A percentile compares a stretch with the other conserved stretches of the same genome.
These are phyloP conservation scores for Mycena floridula DNA, from an alignment of 768 basidiomycete species.

Conservation along the genomic window DNA sequence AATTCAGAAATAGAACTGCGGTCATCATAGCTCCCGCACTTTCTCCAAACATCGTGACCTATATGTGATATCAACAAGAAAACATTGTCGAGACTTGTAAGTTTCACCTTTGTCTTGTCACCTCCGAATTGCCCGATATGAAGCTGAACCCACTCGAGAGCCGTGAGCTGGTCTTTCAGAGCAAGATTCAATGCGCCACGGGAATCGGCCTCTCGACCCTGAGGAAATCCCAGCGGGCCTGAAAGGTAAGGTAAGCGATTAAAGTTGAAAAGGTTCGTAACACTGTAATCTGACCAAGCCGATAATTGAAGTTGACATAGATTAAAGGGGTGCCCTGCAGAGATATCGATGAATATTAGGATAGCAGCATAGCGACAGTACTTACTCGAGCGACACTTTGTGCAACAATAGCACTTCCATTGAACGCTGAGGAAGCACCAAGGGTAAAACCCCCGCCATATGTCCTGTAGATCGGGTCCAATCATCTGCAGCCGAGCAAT, in stretches of 20 bases:
- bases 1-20: constrained; percentile 17
- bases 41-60: constrained; percentile 31
- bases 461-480: no score
- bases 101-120: constrained; percentile 19
- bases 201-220: constrained; percentile 19
- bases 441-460: constrained; percentile 18
- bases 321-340: constrained; percentile 25
- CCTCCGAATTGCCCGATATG: constrained; percentile 44
- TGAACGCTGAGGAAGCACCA: constrained; percentile 17
- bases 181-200: constrained; percentile 21
- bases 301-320: constrained; percentile 35
- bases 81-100: neutral
- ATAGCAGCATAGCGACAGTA: neutral
- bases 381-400: constrained; percentile 9
- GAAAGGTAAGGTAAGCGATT: no score
- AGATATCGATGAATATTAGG: neutral
- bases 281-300: no score
- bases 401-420: constrained; percentile 15
- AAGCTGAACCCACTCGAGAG: constrained; percentile 33
- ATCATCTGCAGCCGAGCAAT: no score
- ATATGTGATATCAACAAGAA: neutral
- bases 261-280: no score
- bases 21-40: constrained; percentile 29
- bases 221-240: constrained; percentile 34
- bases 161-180: constrained; percentile 19